These are phyloP conservation scores for Quercus rubra DNA, from an alignment of 306 rosid genomes.

Conservation along the genomic window DNA sequence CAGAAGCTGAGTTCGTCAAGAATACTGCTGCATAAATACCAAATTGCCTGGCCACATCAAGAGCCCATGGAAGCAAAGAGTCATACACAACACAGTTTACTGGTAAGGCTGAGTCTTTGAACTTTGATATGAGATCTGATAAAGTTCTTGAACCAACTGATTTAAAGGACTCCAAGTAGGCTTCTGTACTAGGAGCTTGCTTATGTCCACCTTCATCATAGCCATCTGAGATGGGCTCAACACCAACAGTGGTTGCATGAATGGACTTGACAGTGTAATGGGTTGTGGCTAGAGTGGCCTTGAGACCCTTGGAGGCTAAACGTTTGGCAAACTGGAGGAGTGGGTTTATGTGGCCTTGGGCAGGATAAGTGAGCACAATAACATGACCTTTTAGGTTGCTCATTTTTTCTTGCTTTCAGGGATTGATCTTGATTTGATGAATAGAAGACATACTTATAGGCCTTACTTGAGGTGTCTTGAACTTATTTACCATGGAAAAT, in stretches of 20 bases:
- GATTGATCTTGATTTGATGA: no score
- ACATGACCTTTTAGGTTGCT: conserved; percentile 1
- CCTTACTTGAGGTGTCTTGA: background rate
- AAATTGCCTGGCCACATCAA: conserved; percentile 31
- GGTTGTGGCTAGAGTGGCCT: conserved; percentile 34
- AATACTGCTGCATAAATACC: conserved; percentile 29
- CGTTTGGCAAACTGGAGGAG: conserved; percentile 44
- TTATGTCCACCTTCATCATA: conserved; percentile 32
- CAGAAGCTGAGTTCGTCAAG: conserved; percentile 36
- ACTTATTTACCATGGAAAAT: background rate
- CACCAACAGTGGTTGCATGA: background rate
- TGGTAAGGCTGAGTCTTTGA: conserved; percentile 17
- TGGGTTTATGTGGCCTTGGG: no score
- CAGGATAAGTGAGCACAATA: conserved; percentile 28
- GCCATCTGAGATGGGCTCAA: conserved; percentile 37
- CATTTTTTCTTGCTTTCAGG: conserved; percentile 8
- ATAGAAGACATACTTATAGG: background rate
- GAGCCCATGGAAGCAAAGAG: conserved; percentile 41
- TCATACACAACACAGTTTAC: conserved; percentile 39
- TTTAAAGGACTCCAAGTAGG: conserved; percentile 30
- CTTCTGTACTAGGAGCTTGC: conserved; percentile 23
- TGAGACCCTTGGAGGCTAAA: conserved; percentile 30
- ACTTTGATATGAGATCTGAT: conserved; percentile 20
- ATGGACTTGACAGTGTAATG: conserved; percentile 34
- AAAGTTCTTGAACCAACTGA: conserved; percentile 33